Conservation (phyloP, 257 asterid genomes). For the Echites panduratus region DNA sequence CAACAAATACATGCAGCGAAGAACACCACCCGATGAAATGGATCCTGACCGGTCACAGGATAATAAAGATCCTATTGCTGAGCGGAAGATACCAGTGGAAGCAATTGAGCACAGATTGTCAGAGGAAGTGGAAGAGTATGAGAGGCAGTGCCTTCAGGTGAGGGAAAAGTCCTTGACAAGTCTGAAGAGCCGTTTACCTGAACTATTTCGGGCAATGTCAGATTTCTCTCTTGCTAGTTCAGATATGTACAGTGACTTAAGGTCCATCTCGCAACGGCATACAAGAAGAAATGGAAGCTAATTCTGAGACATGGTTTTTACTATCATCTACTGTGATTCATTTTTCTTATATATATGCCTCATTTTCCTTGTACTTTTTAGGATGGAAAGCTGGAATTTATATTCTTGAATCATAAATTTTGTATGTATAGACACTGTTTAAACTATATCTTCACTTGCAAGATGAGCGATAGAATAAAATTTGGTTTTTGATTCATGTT, state of each 20-base stretch:
- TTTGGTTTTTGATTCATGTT: not conserved
- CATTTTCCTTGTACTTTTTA: not conserved
- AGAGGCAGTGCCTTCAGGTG: conserved; percentile 67
- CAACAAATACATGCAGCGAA: conserved; percentile 55
- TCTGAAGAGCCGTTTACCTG: conserved; percentile 71
- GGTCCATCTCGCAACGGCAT: conserved; percentile 38
- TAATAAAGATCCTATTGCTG: conserved; percentile 35
- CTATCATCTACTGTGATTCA: not conserved
- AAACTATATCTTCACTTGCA: not conserved
- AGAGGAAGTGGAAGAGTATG: conserved; percentile 61
- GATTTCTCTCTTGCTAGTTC: conserved; percentile 80
- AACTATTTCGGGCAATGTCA: conserved; percentile 54
- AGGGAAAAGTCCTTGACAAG: conserved; percentile 72
- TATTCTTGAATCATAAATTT: conserved; percentile 2
- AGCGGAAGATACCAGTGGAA: conserved; percentile 50
- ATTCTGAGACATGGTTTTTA: conserved; percentile 10
- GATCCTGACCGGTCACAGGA: conserved; percentile 48
- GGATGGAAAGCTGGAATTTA: not conserved
- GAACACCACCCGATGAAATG: conserved; percentile 57
- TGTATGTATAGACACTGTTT: not conserved
- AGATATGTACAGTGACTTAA: conserved; percentile 65
- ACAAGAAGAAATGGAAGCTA: conserved; percentile 26
- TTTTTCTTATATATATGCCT: not conserved
- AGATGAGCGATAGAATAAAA: not conserved
- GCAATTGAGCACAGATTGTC: conserved; percentile 47